Evolutionary conservation across 2,329 filamentous ascomycete genomes (phyloP).

Genomic region (Kalaharituber pfeilii): DNA sequence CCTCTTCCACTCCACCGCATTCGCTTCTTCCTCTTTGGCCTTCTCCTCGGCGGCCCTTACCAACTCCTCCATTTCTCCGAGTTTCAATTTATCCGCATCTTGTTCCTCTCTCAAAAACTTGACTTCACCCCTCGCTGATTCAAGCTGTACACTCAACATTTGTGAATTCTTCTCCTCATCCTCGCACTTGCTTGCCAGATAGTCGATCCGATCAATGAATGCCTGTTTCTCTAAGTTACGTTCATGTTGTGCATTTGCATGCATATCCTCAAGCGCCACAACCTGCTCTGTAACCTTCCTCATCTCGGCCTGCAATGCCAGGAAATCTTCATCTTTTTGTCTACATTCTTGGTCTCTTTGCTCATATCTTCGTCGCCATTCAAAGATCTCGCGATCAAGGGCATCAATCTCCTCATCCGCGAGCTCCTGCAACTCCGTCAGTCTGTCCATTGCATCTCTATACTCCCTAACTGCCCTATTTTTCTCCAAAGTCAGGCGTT

Average conservation of each 20-base stretch:
- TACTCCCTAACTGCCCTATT: conserved; percentile 41
- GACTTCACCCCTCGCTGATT: conserved; percentile 84
- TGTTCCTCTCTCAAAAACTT: conserved; percentile 92
- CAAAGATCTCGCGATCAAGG: conserved; percentile 41
- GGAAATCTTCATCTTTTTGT: conserved; percentile 69
- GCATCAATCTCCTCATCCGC: conserved; percentile 34
- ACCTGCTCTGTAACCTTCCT: conserved; percentile 75
- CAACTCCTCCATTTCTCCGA: conserved; percentile 76
- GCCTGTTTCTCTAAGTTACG: too few species aligned
- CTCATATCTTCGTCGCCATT: conserved; percentile 28
- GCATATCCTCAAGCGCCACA: conserved; percentile 59
- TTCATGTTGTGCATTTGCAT: too few species aligned
- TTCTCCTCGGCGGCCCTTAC: conserved; percentile 61
- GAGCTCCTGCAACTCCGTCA: conserved; percentile 46
- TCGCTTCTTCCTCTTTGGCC: conserved; percentile 72
- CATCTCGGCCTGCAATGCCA: conserved; percentile 85
- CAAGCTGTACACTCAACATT: conserved; percentile 73
- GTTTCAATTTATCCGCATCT: conserved; percentile 93
- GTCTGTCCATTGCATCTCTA: conserved; percentile 42
- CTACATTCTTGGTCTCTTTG: conserved; percentile 53
- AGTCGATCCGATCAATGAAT: too few species aligned
- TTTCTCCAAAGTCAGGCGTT: conserved; percentile 44
- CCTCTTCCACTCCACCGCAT: conserved; percentile 46
- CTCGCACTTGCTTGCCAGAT: conserved; percentile 58
- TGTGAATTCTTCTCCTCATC: conserved; percentile 80